phyloP scores from a whole-genome alignment of 495 filamentous ascomycete species.

The Apiosordaria backusii region DNA sequence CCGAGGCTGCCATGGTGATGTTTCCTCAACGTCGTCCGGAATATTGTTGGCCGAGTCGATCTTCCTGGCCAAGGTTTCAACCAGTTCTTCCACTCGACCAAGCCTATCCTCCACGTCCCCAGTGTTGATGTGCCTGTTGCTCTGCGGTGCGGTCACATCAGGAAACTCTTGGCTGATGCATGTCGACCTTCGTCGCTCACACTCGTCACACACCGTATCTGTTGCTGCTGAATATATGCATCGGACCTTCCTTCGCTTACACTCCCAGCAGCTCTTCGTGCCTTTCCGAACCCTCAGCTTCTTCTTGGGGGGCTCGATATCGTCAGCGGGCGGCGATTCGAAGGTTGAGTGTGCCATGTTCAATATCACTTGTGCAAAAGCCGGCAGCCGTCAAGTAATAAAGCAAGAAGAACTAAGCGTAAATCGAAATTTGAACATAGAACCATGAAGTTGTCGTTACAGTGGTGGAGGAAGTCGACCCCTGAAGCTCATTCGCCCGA shows the following conservation, averaged over 20 bases:
- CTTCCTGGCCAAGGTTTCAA: conserved; percentile 26
- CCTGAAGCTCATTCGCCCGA: background rate
- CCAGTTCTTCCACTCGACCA: conserved; percentile 28
- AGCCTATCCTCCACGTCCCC: conserved; percentile 21
- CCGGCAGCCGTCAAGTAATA: background rate
- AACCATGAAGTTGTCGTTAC: too few species aligned
- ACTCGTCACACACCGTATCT: conserved; percentile 41
- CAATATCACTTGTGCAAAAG: background rate
- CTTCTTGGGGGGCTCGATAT: background rate
- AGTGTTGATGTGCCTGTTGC: too few species aligned
- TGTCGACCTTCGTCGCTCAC: conserved; percentile 36
- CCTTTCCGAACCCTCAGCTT: conserved; percentile 41
- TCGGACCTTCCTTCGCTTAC: conserved; percentile 48
- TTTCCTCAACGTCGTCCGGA: background rate
- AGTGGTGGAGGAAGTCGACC: background rate
- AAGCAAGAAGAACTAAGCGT: background rate
- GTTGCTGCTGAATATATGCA: conserved; percentile 39
- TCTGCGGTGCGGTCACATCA: conserved; percentile 23
- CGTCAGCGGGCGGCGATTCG: background rate
- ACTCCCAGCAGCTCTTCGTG: conserved; percentile 54
- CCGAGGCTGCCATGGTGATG: background rate
- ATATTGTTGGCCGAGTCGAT: background rate
- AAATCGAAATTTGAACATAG: background rate
- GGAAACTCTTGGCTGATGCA: conserved; percentile 46
- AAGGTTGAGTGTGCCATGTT: background rate